Base-by-base conservation (phyloP, 75 land plant genomes). In the Ceratopteris richardii region DNA sequence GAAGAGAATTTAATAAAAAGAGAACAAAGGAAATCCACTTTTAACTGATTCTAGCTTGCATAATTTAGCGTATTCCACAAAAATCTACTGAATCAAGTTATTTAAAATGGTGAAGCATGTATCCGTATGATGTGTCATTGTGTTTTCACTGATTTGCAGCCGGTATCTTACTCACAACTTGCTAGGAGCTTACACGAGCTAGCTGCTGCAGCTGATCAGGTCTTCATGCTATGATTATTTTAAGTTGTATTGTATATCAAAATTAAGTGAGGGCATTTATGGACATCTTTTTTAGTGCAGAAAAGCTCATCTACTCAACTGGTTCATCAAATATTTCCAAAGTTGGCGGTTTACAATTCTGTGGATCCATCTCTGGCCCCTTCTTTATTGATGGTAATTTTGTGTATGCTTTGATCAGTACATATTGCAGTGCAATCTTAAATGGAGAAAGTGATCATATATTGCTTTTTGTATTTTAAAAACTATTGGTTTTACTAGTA, bases 301-400 rank as follows among this genome's bases (percentile, higher is more conserved):
- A 93, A 86, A 89, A 79, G 70, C 54, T 78, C 90, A 14, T 82
- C 78, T 59, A 93, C 71, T 77, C 90, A 93, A 68, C 69, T 93
- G 51, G 69, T 93, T 37, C 75, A 83, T 67, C 85, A 93, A 63
- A 96, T 93, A 0, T 93, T 93, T 61, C 98, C 98, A 16, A 93
- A 93, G 68, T 90, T 93, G 23, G 96, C 98, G 30, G 98, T 93
- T 9, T 93, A 93, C 73, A 93, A 93, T 58, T 93, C 98, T 10
- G 98, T 93, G 31, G 98, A 93, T 65, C 98, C 98, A 60, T 89
- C 98, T 6, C 56, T 93, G 81, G 98, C 96, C 1, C 98, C 96
- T 28, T 88, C 98, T 20, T 90, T 93, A 51, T 79, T 93, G 22
- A 85, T 83, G 98, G 98, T 93, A 83, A 33, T 33, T 3, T 33